A percentile compares a stretch with the other conserved stretches of the same genome.
phyloP scores from a whole-genome alignment of 2,329 filamentous ascomycete species.

The Metarhizium humberi region DNA sequence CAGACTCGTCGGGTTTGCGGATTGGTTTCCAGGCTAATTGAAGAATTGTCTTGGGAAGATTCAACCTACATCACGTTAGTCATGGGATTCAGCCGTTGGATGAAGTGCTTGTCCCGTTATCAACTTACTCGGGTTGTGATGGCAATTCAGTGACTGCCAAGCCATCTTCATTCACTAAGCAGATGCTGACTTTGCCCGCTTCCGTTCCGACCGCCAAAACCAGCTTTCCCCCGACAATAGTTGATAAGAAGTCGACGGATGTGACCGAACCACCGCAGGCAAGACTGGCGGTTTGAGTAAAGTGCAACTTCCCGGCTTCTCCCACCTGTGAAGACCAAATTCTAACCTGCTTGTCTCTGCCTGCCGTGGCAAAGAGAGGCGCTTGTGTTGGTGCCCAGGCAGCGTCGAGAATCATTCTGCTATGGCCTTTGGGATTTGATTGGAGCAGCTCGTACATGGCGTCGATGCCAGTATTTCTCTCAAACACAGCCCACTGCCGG shows the following conservation, averaged over 20 bases:
- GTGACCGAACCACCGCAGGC: constrained; percentile 54
- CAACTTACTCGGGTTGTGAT: constrained; percentile 29
- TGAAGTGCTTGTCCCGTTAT: background rate
- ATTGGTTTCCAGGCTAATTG: constrained; percentile 61
- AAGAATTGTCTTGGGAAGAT: constrained; percentile 53
- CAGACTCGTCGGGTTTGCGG: constrained; percentile 15
- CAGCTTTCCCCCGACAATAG: constrained; percentile 17
- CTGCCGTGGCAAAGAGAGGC: constrained; percentile 71
- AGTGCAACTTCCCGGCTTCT: constrained; percentile 26
- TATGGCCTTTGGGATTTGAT: constrained; percentile 74
- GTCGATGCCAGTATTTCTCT: constrained; percentile 31
- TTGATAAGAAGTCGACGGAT: constrained; percentile 55
- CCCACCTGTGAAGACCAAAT: constrained; percentile 45
- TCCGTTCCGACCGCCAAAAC: constrained; percentile 52
- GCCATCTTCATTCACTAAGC: constrained; percentile 28
- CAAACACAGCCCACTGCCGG: constrained; percentile 81
- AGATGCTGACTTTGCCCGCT: constrained; percentile 36
- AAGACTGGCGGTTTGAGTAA: constrained; percentile 44
- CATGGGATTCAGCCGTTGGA: background rate
- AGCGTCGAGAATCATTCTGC: constrained; percentile 84
- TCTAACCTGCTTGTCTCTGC: constrained; percentile 78
- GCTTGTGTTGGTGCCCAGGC: constrained; percentile 62
- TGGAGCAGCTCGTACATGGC: constrained; percentile 47
- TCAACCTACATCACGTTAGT: constrained; percentile 17
- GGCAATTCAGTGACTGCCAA: constrained; percentile 27